Conservation (phyloP, 2,329 filamentous ascomycete species). For the Cyanodermella asteris region DNA sequence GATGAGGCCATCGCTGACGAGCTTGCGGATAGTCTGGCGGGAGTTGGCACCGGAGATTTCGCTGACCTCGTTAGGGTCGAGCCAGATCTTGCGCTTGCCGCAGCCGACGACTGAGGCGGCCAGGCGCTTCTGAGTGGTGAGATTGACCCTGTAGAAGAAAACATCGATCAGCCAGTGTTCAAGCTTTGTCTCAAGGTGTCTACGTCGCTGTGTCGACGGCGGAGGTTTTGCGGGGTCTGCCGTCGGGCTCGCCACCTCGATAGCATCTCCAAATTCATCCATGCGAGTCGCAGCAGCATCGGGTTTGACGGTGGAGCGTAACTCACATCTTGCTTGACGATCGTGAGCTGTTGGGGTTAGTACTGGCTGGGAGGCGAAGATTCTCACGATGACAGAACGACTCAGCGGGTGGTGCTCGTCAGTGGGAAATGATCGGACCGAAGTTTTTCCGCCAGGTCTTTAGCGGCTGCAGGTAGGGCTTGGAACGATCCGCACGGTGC, state of each 20-base stretch:
- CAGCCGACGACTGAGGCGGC: constrained; percentile 96
- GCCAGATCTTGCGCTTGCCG: constrained; percentile 99
- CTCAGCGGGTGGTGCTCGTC: too few species aligned
- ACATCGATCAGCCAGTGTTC: neutral
- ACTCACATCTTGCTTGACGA: too few species aligned
- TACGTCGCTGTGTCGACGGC: neutral
- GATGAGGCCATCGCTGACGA: constrained; percentile 98
- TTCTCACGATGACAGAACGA: too few species aligned
- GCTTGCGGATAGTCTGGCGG: constrained; percentile 98
- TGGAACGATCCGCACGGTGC: too few species aligned
- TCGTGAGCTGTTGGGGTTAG: too few species aligned
- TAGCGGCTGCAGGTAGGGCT: too few species aligned
- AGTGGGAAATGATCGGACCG: too few species aligned
- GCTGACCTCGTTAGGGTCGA: constrained; percentile 97
- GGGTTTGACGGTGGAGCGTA: too few species aligned
- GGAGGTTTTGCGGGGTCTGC: neutral
- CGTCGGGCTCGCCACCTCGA: neutral
- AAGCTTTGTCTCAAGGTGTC: neutral
- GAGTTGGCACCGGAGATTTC: constrained; percentile 99
- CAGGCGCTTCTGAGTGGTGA: constrained; percentile 99
- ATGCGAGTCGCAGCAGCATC: too few species aligned
- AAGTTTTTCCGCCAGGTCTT: too few species aligned
- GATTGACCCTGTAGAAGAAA: constrained; percentile 64
- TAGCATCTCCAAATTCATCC: too few species aligned
- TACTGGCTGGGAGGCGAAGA: too few species aligned